phyloP scores from a whole-genome alignment of 2,329 filamentous ascomycete genomes.

The Dissoconium aciculare region DNA sequence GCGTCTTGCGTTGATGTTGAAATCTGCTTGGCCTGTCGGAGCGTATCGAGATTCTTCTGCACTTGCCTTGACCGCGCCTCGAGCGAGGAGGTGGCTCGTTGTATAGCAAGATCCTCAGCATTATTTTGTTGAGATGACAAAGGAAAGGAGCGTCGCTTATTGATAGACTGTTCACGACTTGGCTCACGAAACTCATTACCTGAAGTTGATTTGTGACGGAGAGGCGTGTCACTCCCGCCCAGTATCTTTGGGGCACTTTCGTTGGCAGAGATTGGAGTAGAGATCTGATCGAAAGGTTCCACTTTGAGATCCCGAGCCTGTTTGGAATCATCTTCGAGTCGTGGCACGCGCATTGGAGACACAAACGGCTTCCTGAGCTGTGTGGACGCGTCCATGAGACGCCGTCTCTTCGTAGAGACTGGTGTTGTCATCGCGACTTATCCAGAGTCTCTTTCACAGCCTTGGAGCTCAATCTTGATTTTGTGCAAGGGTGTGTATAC shows the following conservation, averaged over 20 bases:
- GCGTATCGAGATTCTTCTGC: constrained; percentile 35
- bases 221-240: background rate
- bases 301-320: constrained; percentile 6
- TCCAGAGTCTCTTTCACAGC: too few species aligned
- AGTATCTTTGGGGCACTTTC: background rate
- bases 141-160: constrained; percentile 9
- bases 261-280: background rate
- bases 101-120: constrained; percentile 13
- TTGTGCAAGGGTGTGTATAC: too few species aligned
- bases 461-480: too few species aligned
- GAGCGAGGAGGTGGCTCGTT: constrained; percentile 15
- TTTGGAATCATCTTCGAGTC: constrained; percentile 8
- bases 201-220: constrained; percentile 3
- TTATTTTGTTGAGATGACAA: constrained; percentile 8
- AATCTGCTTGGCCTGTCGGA: constrained; percentile 40
- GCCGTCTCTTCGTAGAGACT: constrained; percentile 57
- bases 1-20: constrained; percentile 32
- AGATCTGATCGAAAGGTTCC: constrained; percentile 1
- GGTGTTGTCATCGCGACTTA: too few species aligned
- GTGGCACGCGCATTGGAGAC: constrained; percentile 46
- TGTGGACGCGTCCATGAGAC: constrained; percentile 42
- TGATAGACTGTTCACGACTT: constrained; percentile 27
- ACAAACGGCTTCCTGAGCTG: constrained; percentile 56
- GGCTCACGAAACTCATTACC: constrained; percentile 15
- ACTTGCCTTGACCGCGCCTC: constrained; percentile 27